These are phyloP conservation scores for Cordyceps cateniannulata DNA, from an alignment of 2,329 filamentous ascomycete species.

Conservation along the genomic window DNA sequence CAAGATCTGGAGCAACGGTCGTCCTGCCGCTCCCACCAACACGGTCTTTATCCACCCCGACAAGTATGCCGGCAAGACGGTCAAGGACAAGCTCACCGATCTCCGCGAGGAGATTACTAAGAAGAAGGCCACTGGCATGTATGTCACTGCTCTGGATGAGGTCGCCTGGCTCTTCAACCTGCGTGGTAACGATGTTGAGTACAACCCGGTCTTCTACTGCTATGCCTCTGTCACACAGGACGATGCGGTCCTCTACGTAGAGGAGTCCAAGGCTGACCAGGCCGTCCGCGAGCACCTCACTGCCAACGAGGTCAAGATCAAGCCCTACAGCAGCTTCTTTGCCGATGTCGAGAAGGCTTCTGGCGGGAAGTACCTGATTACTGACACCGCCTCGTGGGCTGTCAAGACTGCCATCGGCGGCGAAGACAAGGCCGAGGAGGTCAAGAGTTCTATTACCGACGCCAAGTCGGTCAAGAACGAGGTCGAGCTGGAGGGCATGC, in stretches of 20 bases:
- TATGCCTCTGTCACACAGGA: constrained; percentile 82
- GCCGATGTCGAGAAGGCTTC: constrained; percentile 57
- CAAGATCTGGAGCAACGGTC: constrained; percentile 70
- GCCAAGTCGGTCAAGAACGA: constrained; percentile 94
- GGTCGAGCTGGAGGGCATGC: constrained; percentile 85
- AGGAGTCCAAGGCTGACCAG: constrained; percentile 67
- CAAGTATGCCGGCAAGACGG: constrained; percentile 75
- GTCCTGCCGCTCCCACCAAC: constrained; percentile 70
- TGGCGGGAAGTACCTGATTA: constrained; percentile 70
- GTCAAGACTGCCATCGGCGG: constrained; percentile 80
- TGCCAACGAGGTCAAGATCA: constrained; percentile 62
- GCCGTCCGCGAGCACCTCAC: constrained; percentile 65
- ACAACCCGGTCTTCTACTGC: constrained; percentile 97
- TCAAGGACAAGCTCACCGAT: constrained; percentile 75
- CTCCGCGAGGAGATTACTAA: constrained; percentile 87
- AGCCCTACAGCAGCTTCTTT: constrained; percentile 79
- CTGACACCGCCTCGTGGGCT: constrained; percentile 89
- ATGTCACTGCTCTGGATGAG: constrained; percentile 93
- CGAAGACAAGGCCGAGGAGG: constrained; percentile 76
- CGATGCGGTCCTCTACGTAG: constrained; percentile 74
- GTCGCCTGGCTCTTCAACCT: constrained; percentile 99
- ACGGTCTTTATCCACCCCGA: constrained; percentile 64
- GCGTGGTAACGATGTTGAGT: constrained; percentile 89
- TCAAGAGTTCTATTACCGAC: constrained; percentile 80
- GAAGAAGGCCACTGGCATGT: constrained; percentile 79